Conservation (phyloP, 257 asterid species). For the Thymus mandschuricus region DNA sequence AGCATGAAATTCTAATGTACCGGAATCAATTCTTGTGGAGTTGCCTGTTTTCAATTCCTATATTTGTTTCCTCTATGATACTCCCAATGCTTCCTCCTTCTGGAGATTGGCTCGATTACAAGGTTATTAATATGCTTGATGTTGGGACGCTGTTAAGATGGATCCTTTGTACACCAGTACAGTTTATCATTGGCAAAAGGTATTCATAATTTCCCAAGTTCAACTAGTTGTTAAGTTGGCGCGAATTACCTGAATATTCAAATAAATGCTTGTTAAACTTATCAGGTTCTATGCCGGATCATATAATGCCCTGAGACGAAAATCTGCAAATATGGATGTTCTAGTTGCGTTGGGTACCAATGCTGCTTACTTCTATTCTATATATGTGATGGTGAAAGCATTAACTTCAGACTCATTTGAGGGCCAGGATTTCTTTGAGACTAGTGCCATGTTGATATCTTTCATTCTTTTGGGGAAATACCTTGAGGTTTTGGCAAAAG, state of each 20-base stretch:
- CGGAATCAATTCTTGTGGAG: slow-evolving; percentile 85
- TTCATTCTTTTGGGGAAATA: slow-evolving; percentile 95
- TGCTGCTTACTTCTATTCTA: slow-evolving; percentile 93
- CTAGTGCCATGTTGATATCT: slow-evolving; percentile 97
- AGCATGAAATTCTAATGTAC: slow-evolving; percentile 63
- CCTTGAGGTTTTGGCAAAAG: slow-evolving; percentile 92
- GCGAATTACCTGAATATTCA: slow-evolving; percentile 10
- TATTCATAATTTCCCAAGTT: slow-evolving; percentile 31
- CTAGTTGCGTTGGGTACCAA: slow-evolving; percentile 97
- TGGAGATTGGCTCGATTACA: slow-evolving; percentile 90
- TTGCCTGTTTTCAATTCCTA: slow-evolving; percentile 86
- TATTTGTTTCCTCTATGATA: slow-evolving; percentile 80
- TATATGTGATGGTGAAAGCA: slow-evolving; percentile 78
- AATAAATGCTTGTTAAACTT: slow-evolving; percentile 35
- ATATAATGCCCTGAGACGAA: slow-evolving; percentile 81
- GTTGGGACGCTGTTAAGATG: slow-evolving; percentile 84
- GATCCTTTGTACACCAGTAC: slow-evolving; percentile 97
- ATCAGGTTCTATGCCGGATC: slow-evolving; percentile 95
- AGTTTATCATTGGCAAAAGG: slow-evolving; percentile 92
- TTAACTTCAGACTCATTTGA: slow-evolving; percentile 70
- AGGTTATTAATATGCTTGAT: slow-evolving; percentile 78
- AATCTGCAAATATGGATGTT: slow-evolving; percentile 98
- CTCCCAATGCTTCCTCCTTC: slow-evolving; percentile 95
- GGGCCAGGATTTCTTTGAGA: slow-evolving; percentile 98
- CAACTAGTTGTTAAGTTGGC: background rate